These are phyloP conservation scores for Ceratorhiza oryzae-sativae DNA, from an alignment of 1,284 basidiomycete genomes.

Conservation along the genomic window DNA sequence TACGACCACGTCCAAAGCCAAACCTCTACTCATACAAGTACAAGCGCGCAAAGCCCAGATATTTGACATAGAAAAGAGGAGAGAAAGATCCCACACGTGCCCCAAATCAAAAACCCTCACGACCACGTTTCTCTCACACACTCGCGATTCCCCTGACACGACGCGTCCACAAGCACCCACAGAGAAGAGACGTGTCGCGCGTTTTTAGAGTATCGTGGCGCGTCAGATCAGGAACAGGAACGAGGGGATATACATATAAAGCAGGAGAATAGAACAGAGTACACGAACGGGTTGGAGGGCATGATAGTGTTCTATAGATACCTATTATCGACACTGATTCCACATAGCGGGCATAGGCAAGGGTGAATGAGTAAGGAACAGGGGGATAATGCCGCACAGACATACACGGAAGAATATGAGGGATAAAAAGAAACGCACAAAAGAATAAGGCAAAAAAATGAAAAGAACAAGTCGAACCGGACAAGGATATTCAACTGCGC, in stretches of 20 bases:
- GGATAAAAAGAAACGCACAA: constrained; percentile 1
- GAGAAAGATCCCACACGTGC: not conserved
- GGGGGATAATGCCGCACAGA: constrained; percentile 13
- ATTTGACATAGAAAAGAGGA: not conserved
- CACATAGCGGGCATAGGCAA: not conserved
- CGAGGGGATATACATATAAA: not conserved
- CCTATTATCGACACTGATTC: constrained; percentile 23
- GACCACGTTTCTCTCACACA: not conserved
- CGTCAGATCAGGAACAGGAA: not conserved
- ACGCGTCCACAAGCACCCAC: constrained; percentile 34
- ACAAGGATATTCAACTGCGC: constrained; percentile 11
- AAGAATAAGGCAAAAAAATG: not conserved
- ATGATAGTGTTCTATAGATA: constrained; percentile 35
- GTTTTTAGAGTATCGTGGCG: constrained; percentile 12
- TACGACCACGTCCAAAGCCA: not conserved
- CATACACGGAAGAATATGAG: constrained; percentile 16
- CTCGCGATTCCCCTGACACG: constrained; percentile 7
- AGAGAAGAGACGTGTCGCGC: constrained; percentile 36
- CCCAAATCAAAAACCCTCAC: not conserved
- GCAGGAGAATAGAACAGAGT: not conserved
- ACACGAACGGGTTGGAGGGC: not conserved
- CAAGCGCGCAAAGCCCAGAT: not conserved
- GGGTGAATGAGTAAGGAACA: not conserved
- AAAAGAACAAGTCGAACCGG: not conserved
- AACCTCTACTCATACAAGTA: not conserved